Conservation (phyloP, 1,139 yeast genomes). For the Geotrichum macrosporum region DNA sequence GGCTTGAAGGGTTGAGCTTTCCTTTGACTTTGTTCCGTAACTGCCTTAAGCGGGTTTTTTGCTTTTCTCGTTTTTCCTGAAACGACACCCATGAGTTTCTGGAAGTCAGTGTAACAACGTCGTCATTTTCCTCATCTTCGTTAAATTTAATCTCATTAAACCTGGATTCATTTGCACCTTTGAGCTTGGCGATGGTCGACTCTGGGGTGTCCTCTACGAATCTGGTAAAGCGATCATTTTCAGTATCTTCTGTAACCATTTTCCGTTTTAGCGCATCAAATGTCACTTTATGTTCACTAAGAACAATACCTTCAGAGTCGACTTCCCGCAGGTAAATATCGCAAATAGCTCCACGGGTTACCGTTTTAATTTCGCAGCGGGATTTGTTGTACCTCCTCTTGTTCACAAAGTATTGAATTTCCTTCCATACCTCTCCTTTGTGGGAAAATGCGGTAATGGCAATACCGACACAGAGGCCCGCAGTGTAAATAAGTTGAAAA, state of each 20-base stretch:
- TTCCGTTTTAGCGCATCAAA: neutral
- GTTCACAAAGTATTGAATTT: constrained; percentile 2
- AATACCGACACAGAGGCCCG: neutral
- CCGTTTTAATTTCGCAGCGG: neutral
- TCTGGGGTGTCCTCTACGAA: too few relatives aligned
- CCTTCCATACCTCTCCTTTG: constrained; percentile 1
- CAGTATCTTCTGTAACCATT: neutral
- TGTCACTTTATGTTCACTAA: neutral
- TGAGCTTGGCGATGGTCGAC: too few relatives aligned
- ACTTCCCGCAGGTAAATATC: constrained; percentile 8
- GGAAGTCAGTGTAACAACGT: too few relatives aligned
- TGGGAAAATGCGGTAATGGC: neutral
- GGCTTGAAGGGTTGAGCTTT: neutral
- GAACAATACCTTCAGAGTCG: constrained; percentile 4
- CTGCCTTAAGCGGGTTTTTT: neutral
- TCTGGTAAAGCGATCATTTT: too few relatives aligned
- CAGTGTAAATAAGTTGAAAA: constrained; percentile 2
- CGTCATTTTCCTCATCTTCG: too few relatives aligned
- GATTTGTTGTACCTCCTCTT: neutral
- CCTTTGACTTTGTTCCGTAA: constrained; percentile 4
- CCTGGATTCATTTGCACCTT: too few relatives aligned
- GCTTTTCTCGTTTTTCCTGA: neutral
- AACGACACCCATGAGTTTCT: neutral
- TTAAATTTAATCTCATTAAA: too few relatives aligned
- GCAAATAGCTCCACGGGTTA: neutral